Percentiles rank a stretch among this genome's conserved stretches.
Evolutionary conservation across 2,329 filamentous ascomycete genomes (phyloP).

Genomic region (Fusarium dimerum): DNA sequence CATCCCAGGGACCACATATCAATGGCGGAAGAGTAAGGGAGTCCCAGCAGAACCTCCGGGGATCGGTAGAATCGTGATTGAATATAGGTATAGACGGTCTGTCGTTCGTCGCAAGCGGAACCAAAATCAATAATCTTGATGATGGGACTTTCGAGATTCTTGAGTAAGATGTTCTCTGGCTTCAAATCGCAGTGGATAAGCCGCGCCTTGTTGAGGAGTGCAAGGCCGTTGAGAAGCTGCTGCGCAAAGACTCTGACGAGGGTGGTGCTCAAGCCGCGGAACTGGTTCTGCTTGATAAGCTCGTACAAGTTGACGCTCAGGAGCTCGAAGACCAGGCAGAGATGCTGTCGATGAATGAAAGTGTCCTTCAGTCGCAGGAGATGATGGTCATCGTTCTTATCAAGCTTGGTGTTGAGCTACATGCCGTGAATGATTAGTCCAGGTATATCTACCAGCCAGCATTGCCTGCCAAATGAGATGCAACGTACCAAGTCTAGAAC

Average conservation of each 20-base stretch:
- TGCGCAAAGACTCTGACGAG: constrained; percentile 97
- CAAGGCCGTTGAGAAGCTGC: constrained; percentile 89
- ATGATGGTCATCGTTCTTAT: constrained; percentile 99
- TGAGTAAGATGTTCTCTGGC: constrained; percentile 95
- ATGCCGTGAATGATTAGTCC: constrained; percentile 24
- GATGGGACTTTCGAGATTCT: constrained; percentile 97
- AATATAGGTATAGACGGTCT: constrained; percentile 99
- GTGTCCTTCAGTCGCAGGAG: constrained; percentile 93
- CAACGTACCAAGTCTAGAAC: constrained; percentile 82
- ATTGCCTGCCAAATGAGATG: neutral
- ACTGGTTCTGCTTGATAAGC: constrained; percentile 99
- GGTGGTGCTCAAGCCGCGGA: constrained; percentile 94
- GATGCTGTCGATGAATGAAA: constrained; percentile 95
- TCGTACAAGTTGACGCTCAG: constrained; percentile 98
- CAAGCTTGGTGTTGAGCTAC: constrained; percentile 94
- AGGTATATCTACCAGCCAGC: neutral
- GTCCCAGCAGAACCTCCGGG: constrained; percentile 89
- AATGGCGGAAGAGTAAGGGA: constrained; percentile 97
- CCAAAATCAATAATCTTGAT: constrained; percentile 99
- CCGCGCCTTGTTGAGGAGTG: constrained; percentile 91
- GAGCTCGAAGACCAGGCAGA: constrained; percentile 94
- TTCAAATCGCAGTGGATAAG: constrained; percentile 98
- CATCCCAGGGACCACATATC: constrained; percentile 99
- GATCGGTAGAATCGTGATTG: constrained; percentile 98
- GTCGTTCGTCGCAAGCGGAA: constrained; percentile 95